A percentile compares a stretch with the other conserved stretches of the same genome.
These are phyloP conservation scores for Achaetomium macrosporum DNA, from an alignment of 2,329 filamentous ascomycete genomes.

Conservation along the genomic window DNA sequence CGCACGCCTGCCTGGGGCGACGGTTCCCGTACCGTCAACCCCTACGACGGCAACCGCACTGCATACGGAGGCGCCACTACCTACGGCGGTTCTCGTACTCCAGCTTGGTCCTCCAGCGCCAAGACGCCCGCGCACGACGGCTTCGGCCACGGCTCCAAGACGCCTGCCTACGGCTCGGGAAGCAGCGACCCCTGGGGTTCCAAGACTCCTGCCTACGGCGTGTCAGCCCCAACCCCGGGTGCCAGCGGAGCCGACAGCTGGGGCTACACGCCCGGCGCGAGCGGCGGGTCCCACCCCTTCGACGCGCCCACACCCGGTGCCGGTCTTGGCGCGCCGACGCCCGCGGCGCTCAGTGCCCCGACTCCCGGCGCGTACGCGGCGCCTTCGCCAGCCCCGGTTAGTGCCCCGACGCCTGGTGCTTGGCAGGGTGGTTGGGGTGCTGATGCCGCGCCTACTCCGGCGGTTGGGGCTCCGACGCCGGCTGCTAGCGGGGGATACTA, in stretches of 20 bases:
- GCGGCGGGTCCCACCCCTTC: slow-evolving; percentile 46
- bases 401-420: slow-evolving; percentile 56
- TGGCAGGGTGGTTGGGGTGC: slow-evolving; percentile 55
- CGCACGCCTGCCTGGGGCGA: slow-evolving; percentile 68
- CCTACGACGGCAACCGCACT: slow-evolving; percentile 70
- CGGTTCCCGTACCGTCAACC: slow-evolving; percentile 61
- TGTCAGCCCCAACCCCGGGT: slow-evolving; percentile 52
- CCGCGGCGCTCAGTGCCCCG: slow-evolving; percentile 59
- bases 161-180: slow-evolving; percentile 50
- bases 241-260: slow-evolving; percentile 54
- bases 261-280: slow-evolving; percentile 51
- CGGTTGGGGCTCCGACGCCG: slow-evolving; percentile 61
- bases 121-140: slow-evolving; percentile 63
- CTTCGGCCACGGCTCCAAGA: slow-evolving; percentile 63
- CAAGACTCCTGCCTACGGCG: slow-evolving; percentile 71
- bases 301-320: slow-evolving; percentile 65
- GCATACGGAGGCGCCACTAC: slow-evolving; percentile 66
- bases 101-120: slow-evolving; percentile 72
- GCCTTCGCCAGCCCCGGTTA: slow-evolving; percentile 58
- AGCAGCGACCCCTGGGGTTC: slow-evolving; percentile 59
- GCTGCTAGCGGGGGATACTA: slow-evolving; percentile 56
- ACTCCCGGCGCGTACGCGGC: slow-evolving; percentile 65
- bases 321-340: slow-evolving; percentile 54
- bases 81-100: slow-evolving; percentile 70
- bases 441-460: slow-evolving; percentile 63